Conservation (phyloP, 306 rosid genomes). For the Fagus sylvatica region DNA sequence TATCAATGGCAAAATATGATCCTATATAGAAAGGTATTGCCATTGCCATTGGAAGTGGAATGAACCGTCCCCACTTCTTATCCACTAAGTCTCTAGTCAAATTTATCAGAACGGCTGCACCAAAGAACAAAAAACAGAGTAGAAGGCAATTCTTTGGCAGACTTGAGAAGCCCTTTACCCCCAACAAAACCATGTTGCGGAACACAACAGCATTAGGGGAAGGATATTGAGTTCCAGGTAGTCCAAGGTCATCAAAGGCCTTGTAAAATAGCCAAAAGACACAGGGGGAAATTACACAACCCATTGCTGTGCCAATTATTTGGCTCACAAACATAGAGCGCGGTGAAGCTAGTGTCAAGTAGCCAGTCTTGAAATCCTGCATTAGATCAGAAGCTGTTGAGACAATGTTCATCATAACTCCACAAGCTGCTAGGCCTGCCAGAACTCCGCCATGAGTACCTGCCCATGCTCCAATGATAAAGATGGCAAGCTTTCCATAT, state of each 20-base stretch:
- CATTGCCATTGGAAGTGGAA: slow-evolving; percentile 16
- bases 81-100: neutral
- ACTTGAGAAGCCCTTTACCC: slow-evolving; percentile 12
- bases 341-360: slow-evolving; percentile 18
- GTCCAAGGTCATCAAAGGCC: slow-evolving; percentile 1
- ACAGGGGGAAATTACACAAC: slow-evolving; percentile 10
- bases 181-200: slow-evolving; percentile 6
- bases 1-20: slow-evolving; percentile 16
- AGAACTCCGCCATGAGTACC: slow-evolving; percentile 15
- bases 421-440: slow-evolving; percentile 25
- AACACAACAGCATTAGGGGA: neutral
- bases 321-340: slow-evolving; percentile 22
- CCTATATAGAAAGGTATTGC: slow-evolving; percentile 20
- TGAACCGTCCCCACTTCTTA: slow-evolving; percentile 1
- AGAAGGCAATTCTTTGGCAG: slow-evolving; percentile 11
- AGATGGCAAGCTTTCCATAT: slow-evolving; percentile 20
- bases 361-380: slow-evolving; percentile 24
- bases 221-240: neutral
- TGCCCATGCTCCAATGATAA: slow-evolving; percentile 14
- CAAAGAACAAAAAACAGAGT: slow-evolving; percentile 4
- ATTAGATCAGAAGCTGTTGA: slow-evolving; percentile 17
- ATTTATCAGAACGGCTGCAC: slow-evolving; percentile 6
- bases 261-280: slow-evolving; percentile 24
- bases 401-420: slow-evolving; percentile 21
- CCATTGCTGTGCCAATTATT: slow-evolving; percentile 15